Conservation (phyloP, 2,329 filamentous ascomycete species). For the Penicillium polonicum region DNA sequence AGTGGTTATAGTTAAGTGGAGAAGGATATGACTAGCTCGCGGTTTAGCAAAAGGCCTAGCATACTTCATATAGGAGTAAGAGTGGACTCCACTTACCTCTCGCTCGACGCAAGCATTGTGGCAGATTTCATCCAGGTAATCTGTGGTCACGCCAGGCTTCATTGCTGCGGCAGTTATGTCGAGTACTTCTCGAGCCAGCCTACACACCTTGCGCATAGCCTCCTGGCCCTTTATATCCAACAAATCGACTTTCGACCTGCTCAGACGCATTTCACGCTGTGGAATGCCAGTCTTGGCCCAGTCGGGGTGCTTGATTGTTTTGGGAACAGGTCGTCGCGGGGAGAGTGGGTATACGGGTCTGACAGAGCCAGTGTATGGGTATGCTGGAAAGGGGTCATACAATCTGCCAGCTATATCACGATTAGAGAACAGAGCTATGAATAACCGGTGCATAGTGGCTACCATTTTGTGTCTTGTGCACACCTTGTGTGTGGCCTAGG, state of each 20-base stretch:
- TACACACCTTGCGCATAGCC: slow-evolving; percentile 85
- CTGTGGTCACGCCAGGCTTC: slow-evolving; percentile 82
- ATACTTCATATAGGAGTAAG: background rate
- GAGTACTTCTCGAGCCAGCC: slow-evolving; percentile 77
- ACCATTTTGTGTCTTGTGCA: slow-evolving; percentile 63
- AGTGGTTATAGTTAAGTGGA: slow-evolving; percentile 85
- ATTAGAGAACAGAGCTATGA: slow-evolving; percentile 49
- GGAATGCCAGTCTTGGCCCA: slow-evolving; percentile 77
- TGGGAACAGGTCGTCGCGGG: slow-evolving; percentile 65
- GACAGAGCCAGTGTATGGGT: slow-evolving; percentile 71
- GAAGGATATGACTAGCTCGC: slow-evolving; percentile 79
- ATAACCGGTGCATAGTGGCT: slow-evolving; percentile 39
- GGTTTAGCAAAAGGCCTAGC: background rate
- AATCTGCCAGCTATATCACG: slow-evolving; percentile 75
- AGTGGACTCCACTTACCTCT: slow-evolving; percentile 53
- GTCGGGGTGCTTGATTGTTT: slow-evolving; percentile 74
- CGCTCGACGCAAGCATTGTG: slow-evolving; percentile 88
- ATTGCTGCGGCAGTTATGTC: slow-evolving; percentile 79
- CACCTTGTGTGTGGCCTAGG: slow-evolving; percentile 51
- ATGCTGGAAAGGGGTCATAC: slow-evolving; percentile 85
- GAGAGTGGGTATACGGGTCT: slow-evolving; percentile 82
- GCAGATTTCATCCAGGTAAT: slow-evolving; percentile 84
- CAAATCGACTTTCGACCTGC: slow-evolving; percentile 72
- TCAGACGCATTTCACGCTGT: slow-evolving; percentile 56
- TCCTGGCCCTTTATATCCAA: slow-evolving; percentile 73